A percentile compares a stretch with the other conserved stretches of the same genome.
Evolutionary conservation across 2,329 filamentous ascomycete species (phyloP).

Genomic region (Gnomoniopsis smithogilvyi): DNA sequence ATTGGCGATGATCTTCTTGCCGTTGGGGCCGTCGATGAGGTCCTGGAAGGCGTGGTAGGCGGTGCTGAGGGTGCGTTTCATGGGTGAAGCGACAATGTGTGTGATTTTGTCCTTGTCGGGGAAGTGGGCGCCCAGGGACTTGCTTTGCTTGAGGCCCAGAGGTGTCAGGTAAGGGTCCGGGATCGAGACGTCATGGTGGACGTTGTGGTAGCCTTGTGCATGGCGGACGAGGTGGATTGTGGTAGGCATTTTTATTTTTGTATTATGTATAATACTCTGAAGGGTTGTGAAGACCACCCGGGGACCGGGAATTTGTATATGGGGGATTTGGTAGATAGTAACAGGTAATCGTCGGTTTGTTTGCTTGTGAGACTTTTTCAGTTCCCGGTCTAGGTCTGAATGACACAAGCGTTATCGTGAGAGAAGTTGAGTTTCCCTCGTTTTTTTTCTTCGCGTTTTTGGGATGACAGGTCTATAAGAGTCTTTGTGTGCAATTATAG

Average conservation of each 20-base stretch:
- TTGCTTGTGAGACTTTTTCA: no score
- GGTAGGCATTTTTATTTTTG: constrained; percentile 41
- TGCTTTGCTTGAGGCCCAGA: constrained; percentile 74
- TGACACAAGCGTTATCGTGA: no score
- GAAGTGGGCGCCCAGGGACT: constrained; percentile 58
- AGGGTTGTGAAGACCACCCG: not conserved
- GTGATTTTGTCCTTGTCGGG: constrained; percentile 63
- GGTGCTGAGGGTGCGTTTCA: constrained; percentile 79
- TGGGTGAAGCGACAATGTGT: constrained; percentile 72
- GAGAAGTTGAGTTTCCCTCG: no score
- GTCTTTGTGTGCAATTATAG: no score
- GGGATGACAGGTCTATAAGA: no score
- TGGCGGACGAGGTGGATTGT: constrained; percentile 69
- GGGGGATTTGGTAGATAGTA: no score
- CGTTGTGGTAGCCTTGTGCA: constrained; percentile 79
- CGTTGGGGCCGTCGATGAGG: constrained; percentile 19
- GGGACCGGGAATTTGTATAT: not conserved
- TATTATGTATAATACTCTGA: not conserved
- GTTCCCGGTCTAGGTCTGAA: no score
- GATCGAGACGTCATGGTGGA: constrained; percentile 65
- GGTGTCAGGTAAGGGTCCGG: constrained; percentile 77
- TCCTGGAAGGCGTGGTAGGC: constrained; percentile 62
- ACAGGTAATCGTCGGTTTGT: no score
- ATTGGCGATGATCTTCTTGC: constrained; percentile 57
- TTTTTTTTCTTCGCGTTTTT: no score